Evolutionary conservation across 2,329 filamentous ascomycete species (phyloP).

Genomic region (Sporothrix variecibatus): DNA sequence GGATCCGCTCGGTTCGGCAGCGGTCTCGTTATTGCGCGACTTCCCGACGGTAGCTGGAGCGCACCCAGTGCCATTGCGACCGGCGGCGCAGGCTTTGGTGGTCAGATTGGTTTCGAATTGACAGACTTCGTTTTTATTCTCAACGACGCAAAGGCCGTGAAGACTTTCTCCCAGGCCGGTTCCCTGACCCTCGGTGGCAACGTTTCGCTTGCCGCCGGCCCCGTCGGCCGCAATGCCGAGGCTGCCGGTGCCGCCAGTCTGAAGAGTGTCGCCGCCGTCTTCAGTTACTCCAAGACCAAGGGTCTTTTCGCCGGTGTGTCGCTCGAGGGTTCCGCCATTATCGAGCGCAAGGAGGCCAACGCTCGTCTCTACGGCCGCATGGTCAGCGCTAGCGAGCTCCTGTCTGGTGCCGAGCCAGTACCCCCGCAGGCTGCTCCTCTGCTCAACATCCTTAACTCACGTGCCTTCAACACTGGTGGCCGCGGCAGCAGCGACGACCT

Average conservation of each 20-base stretch:
- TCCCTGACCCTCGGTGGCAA: slow-evolving; percentile 93
- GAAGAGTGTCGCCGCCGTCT: slow-evolving; percentile 85
- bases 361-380: slow-evolving; percentile 90
- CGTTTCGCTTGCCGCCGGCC: slow-evolving; percentile 91
- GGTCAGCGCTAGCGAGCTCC: slow-evolving; percentile 77
- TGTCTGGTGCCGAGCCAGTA: slow-evolving; percentile 74
- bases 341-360: slow-evolving; percentile 95
- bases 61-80: slow-evolving; percentile 80
- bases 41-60: slow-evolving; percentile 77
- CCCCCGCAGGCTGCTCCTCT: slow-evolving; percentile 83
- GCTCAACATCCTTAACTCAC: slow-evolving; percentile 80
- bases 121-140: slow-evolving; percentile 98
- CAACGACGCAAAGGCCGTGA: slow-evolving; percentile 86
- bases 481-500: slow-evolving; percentile 57
- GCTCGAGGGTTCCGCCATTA: slow-evolving; percentile 87
- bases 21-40: slow-evolving; percentile 77
- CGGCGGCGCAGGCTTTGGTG: slow-evolving; percentile 78
- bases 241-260: slow-evolving; percentile 91
- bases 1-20: slow-evolving; percentile 80
- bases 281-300: slow-evolving; percentile 98
- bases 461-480: slow-evolving; percentile 73
- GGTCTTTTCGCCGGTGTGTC: slow-evolving; percentile 95
- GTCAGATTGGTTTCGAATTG: slow-evolving; percentile 83
- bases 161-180: slow-evolving; percentile 89
- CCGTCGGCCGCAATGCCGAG: slow-evolving; percentile 91